A percentile compares a stretch with the other conserved stretches of the same genome.
These are phyloP conservation scores for Linum usitatissimum DNA, from an alignment of 345 rosid species.

Conservation along the genomic window DNA sequence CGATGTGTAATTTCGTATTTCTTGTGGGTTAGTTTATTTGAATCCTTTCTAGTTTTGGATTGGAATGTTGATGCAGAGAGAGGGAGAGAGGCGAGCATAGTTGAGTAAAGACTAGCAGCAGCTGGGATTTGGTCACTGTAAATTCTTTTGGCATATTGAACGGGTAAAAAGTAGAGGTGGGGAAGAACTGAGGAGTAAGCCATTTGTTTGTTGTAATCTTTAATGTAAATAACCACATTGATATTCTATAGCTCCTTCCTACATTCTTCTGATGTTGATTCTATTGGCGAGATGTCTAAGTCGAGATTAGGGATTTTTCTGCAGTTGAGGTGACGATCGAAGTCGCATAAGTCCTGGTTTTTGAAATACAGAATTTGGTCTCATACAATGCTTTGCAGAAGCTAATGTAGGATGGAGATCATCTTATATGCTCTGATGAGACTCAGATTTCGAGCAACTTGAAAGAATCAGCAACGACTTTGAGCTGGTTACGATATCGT, in stretches of 20 bases:
- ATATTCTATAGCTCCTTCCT: conserved; percentile 6
- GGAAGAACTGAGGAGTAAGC: conserved; percentile 10
- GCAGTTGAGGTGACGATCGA: too few relatives aligned
- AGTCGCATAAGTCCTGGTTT: too few relatives aligned
- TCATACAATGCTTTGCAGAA: too few relatives aligned
- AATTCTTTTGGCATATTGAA: conserved; percentile 19
- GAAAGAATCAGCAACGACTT: conserved; percentile 75
- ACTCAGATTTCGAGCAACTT: conserved; percentile 46
- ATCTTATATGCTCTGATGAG: too few relatives aligned
- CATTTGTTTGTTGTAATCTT: conserved; percentile 29
- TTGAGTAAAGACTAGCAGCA: conserved; percentile 18
- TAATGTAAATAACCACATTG: conserved; percentile 28
- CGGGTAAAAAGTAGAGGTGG: conserved; percentile 19
- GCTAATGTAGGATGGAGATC: too few relatives aligned
- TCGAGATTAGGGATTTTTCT: too few relatives aligned
- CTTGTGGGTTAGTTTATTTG: conserved; percentile 3
- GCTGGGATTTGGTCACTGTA: conserved; percentile 17
- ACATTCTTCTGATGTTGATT: not conserved
- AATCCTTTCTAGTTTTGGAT: conserved; percentile 6
- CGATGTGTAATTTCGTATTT: conserved; percentile 16
- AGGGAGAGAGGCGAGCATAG: conserved; percentile 11
- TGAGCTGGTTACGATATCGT: conserved; percentile 45
- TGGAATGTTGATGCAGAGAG: conserved; percentile 2
- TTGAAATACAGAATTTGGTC: too few relatives aligned
- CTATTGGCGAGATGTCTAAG: not conserved